Conservation (phyloP, 495 filamentous ascomycete genomes). For the Neurospora sp. region DNA sequence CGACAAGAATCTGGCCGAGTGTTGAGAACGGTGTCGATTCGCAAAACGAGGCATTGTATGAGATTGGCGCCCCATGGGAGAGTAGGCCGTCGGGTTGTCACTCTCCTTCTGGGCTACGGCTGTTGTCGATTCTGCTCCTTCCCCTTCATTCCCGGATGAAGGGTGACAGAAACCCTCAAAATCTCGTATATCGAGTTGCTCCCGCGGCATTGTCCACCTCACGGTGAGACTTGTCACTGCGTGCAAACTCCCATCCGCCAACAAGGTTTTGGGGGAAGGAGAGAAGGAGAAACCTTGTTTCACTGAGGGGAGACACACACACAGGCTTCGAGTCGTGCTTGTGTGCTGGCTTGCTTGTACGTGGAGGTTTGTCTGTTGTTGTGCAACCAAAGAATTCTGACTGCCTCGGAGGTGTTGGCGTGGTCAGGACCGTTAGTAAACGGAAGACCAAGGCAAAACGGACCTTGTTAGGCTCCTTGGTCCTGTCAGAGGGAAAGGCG, state of each 20-base stretch:
- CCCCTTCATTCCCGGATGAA: background rate
- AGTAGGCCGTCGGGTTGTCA: background rate
- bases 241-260: background rate
- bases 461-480: background rate
- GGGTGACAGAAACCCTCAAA: background rate
- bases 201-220: background rate
- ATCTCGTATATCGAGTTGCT: background rate
- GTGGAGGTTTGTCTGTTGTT: background rate
- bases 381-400: background rate
- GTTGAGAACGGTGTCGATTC: background rate
- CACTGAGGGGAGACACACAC: background rate
- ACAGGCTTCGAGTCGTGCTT: background rate
- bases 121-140: background rate
- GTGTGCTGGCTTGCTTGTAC: background rate
- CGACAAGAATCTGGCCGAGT: background rate
- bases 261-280: background rate
- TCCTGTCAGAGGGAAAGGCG: background rate
- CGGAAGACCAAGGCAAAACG: background rate
- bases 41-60: background rate
- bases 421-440: background rate
- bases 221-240: background rate
- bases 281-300: background rate
- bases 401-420: background rate
- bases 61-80: background rate
- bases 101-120: background rate